Conservation (phyloP, 179 eudicot genomes). For the Beta lomatogona region DNA sequence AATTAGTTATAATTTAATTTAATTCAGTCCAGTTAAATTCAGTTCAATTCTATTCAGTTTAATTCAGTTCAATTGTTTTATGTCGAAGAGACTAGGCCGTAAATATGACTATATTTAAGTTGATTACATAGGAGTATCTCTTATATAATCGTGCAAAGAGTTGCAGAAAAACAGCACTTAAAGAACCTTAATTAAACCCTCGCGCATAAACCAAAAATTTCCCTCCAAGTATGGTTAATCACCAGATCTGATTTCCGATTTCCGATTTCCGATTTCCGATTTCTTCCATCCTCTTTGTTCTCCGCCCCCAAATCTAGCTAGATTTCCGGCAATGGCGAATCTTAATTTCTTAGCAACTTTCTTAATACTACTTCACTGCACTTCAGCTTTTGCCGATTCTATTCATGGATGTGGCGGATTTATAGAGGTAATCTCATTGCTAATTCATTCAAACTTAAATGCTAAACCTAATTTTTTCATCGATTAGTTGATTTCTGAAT, state of each 20-base stretch:
- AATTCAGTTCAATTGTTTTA: too few relatives aligned
- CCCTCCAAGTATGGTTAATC: constrained; percentile 13
- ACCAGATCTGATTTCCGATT: constrained; percentile 28
- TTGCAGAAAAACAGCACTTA: neutral
- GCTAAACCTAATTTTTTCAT: neutral
- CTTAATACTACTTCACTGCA: constrained; percentile 4
- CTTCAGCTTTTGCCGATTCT: constrained; percentile 59
- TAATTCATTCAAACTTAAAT: neutral
- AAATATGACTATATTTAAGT: too few relatives aligned
- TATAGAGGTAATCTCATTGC: constrained; percentile 60
- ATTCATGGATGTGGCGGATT: constrained; percentile 99
- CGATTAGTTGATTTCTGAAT: neutral
- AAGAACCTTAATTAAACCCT: constrained; percentile 27
- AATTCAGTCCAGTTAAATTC: too few relatives aligned
- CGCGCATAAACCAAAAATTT: constrained; percentile 4
- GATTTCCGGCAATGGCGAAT: constrained; percentile 25
- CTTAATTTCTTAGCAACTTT: constrained; percentile 3
- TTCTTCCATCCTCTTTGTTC: neutral
- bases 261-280: constrained; percentile 13
- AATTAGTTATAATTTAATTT: too few relatives aligned
- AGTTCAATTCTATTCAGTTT: too few relatives aligned
- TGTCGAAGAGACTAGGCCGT: too few relatives aligned
- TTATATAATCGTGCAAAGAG: neutral
- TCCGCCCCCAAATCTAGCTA: neutral
- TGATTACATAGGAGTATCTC: too few relatives aligned